Evolutionary conservation across 2,329 filamentous ascomycete genomes (phyloP).

Genomic region (Zymoseptoria crescenta): DNA sequence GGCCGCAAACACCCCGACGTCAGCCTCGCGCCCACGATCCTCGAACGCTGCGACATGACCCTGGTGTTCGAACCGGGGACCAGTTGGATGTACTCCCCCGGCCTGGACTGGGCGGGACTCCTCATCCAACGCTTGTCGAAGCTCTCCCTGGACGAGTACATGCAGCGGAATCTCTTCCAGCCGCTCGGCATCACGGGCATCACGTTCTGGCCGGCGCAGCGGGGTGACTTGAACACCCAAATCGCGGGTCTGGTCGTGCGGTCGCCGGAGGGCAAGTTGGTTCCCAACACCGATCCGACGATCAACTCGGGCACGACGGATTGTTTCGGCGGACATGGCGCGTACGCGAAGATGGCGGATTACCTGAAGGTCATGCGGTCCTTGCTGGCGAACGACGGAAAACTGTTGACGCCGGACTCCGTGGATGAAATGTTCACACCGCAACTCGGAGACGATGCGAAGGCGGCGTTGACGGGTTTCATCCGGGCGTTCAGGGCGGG

Average conservation of each 20-base stretch:
- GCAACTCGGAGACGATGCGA: slow-evolving; percentile 32
- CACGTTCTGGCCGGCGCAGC: slow-evolving; percentile 24
- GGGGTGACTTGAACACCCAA: slow-evolving; percentile 12
- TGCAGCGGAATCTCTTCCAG: slow-evolving; percentile 39
- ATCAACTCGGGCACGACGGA: slow-evolving; percentile 24
- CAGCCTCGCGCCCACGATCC: slow-evolving; percentile 28
- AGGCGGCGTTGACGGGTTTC: slow-evolving; percentile 24
- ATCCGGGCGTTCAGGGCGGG: slow-evolving; percentile 24
- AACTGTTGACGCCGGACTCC: slow-evolving; percentile 37
- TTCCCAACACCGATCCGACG: slow-evolving; percentile 8
- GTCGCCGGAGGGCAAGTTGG: slow-evolving; percentile 14
- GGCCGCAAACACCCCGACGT: slow-evolving; percentile 1
- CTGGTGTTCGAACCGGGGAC: slow-evolving; percentile 46
- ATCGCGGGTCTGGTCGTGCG: slow-evolving; percentile 19
- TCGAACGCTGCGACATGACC: slow-evolving; percentile 38
- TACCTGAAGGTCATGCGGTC: slow-evolving; percentile 42
- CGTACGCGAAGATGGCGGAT: slow-evolving; percentile 29
- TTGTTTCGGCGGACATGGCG: slow-evolving; percentile 29
- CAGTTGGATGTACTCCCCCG: slow-evolving; percentile 44
- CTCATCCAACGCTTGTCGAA: slow-evolving; percentile 44
- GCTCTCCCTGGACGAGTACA: slow-evolving; percentile 35
- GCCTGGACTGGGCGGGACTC: slow-evolving; percentile 47
- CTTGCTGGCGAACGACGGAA: slow-evolving; percentile 43
- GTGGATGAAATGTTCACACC: slow-evolving; percentile 42
- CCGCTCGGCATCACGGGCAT: slow-evolving; percentile 37